Evolutionary conservation across 106 monocot species (phyloP).

Genomic region (Phalaenopsis aphrodite): DNA sequence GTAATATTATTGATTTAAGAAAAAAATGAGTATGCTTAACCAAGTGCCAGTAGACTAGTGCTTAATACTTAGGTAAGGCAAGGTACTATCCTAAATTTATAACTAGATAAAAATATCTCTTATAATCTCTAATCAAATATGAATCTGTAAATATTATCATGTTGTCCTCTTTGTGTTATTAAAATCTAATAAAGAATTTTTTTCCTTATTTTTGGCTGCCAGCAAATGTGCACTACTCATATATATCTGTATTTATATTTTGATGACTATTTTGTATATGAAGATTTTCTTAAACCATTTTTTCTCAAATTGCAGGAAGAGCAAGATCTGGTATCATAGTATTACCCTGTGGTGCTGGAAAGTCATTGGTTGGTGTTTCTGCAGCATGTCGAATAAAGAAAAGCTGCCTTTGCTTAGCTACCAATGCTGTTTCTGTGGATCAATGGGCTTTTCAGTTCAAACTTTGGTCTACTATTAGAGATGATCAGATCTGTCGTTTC

Average conservation of each 20-base stretch:
- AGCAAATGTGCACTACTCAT: not conserved
- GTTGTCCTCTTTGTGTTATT: not conserved
- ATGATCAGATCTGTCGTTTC: constrained; percentile 94
- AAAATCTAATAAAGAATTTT: not conserved
- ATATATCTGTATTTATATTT: not conserved
- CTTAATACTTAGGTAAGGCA: no score
- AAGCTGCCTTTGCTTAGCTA: constrained; percentile 89
- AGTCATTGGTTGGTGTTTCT: constrained; percentile 97
- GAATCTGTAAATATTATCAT: no score
- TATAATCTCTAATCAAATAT: no score
- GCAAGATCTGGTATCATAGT: constrained; percentile 99
- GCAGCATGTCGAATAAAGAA: constrained; percentile 90
- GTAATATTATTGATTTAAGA: no score
- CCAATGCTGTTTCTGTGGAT: constrained; percentile 99
- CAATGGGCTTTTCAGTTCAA: constrained; percentile 99
- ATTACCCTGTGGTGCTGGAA: constrained; percentile 97
- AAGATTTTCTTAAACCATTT: not conserved
- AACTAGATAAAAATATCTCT: no score
- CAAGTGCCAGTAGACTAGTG: no score
- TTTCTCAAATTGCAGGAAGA: constrained; percentile 42
- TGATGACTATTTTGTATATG: not conserved
- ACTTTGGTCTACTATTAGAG: constrained; percentile 95
- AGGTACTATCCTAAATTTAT: no score
- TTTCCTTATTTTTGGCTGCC: not conserved
- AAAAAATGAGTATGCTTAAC: no score